Percentiles rank a stretch among this genome's conserved stretches.
Conservation (phyloP, 2,329 filamentous ascomycete genomes). For the Penicillium palitans region DNA sequence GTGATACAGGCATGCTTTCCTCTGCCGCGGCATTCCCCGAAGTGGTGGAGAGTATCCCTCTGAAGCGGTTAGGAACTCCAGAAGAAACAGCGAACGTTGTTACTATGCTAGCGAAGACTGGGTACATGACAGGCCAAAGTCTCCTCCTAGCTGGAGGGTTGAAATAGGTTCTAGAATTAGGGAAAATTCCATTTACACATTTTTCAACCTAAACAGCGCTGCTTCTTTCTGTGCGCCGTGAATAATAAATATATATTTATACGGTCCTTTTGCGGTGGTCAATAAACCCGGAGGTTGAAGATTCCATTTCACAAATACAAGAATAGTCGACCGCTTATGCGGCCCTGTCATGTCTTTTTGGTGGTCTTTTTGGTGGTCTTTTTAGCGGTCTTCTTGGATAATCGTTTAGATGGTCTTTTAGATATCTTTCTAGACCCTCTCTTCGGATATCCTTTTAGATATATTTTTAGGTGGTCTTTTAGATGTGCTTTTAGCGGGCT, state of each 20-base stretch:
- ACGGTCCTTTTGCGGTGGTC: background rate
- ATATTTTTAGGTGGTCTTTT: too few relatives aligned
- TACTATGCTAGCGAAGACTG: slow-evolving; percentile 60
- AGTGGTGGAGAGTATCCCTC: slow-evolving; percentile 60
- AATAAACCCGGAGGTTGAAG: background rate
- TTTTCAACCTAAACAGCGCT: background rate
- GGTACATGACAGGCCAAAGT: slow-evolving; percentile 61
- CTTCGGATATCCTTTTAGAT: too few relatives aligned
- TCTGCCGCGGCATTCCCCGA: slow-evolving; percentile 59
- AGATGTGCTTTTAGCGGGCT: too few relatives aligned
- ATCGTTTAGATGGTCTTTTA: too few relatives aligned
- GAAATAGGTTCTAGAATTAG: slow-evolving; percentile 36
- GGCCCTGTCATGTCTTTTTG: too few relatives aligned
- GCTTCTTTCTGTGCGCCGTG: background rate
- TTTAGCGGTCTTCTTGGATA: too few relatives aligned
- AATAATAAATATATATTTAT: background rate
- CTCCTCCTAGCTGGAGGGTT: slow-evolving; percentile 55
- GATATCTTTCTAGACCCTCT: too few relatives aligned
- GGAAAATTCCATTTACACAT: background rate
- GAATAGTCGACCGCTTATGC: too few relatives aligned
- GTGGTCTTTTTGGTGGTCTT: too few relatives aligned
- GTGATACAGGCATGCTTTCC: slow-evolving; percentile 63
- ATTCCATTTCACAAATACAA: background rate
- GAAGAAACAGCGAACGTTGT: slow-evolving; percentile 63
- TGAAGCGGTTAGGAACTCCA: slow-evolving; percentile 58